Evolutionary conservation across 208 protist genomes (phyloP).

Genomic region (Crithidia bombi): DNA sequence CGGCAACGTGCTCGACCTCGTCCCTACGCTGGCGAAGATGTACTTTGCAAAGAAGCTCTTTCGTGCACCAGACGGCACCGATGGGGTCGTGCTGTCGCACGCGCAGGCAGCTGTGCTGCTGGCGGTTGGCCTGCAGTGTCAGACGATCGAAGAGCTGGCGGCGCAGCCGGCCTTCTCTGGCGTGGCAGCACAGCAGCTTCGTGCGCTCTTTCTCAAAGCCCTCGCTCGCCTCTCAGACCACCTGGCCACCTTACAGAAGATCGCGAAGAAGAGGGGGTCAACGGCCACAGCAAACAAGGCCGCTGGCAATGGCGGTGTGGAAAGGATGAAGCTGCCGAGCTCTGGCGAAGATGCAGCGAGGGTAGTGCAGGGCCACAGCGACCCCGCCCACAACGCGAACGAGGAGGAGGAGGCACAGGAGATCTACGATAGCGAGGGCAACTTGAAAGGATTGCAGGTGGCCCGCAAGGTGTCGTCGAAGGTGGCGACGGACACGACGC

Average conservation of each 20-base stretch:
- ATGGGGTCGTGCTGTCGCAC: conserved; percentile 85
- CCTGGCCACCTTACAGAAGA: conserved; percentile 58
- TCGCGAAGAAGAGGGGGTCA: conserved; percentile 22
- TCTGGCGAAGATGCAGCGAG: too few relatives aligned
- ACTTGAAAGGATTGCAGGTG: conserved; percentile 79
- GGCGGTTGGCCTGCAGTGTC: conserved; percentile 94
- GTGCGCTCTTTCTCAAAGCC: conserved; percentile 88
- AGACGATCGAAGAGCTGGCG: conserved; percentile 70
- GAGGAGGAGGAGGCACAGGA: conserved; percentile 59
- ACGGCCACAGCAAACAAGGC: neutral
- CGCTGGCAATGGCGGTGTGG: conserved; percentile 15
- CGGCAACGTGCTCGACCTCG: conserved; percentile 96
- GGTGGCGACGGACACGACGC: conserved; percentile 73
- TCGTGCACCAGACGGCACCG: conserved; percentile 63
- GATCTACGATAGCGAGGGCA: conserved; percentile 67
- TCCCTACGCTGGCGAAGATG: conserved; percentile 91
- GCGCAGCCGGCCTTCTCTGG: conserved; percentile 63
- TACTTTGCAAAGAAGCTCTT: conserved; percentile 90
- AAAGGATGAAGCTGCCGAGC: too few relatives aligned
- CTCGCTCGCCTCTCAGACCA: conserved; percentile 80
- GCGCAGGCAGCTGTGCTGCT: conserved; percentile 95
- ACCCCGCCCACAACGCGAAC: conserved; percentile 14
- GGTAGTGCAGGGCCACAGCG: too few relatives aligned
- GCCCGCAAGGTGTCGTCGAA: conserved; percentile 47
- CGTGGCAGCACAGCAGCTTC: conserved; percentile 80